Percentiles rank a stretch among this genome's conserved stretches.
Evolutionary conservation across 495 filamentous ascomycete species (phyloP).

Genomic region (Daldinia childiae): DNA sequence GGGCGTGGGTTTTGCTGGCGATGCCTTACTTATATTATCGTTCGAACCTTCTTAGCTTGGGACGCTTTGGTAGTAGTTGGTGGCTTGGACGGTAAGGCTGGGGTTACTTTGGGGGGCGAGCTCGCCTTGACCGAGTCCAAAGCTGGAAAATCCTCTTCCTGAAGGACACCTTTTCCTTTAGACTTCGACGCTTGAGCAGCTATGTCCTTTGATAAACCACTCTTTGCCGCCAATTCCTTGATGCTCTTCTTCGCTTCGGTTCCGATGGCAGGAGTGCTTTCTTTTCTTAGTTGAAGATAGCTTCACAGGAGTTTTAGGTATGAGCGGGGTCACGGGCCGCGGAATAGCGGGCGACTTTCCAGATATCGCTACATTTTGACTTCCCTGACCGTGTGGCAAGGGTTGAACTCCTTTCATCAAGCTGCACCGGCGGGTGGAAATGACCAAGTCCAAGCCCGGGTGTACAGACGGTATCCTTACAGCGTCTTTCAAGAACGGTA

Average conservation of each 20-base stretch:
- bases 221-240: constrained; percentile 56
- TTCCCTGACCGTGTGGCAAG: constrained; percentile 18
- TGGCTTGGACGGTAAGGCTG: constrained; percentile 37
- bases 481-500: constrained; percentile 54
- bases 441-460: constrained; percentile 71
- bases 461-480: constrained; percentile 61
- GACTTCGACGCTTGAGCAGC: constrained; percentile 52
- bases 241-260: constrained; percentile 59
- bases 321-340: constrained; percentile 43
- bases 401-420: constrained; percentile 32
- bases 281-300: constrained; percentile 43
- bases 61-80: constrained; percentile 39
- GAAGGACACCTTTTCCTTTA: constrained; percentile 48
- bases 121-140: constrained; percentile 54
- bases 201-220: constrained; percentile 58
- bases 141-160: constrained; percentile 69
- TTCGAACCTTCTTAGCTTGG: constrained; percentile 40
- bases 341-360: constrained; percentile 28
- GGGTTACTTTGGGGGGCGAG: constrained; percentile 35
- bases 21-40: constrained; percentile 26
- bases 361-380: constrained; percentile 13
- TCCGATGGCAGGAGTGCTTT: constrained; percentile 23
- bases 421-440: constrained; percentile 56
- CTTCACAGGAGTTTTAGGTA: constrained; percentile 17
- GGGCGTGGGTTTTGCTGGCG: constrained; percentile 13